Percentiles rank a stretch among this genome's conserved stretches.
Evolutionary conservation across 805 yeast genomes (phyloP).

Genomic region (Kodamaea kaohsiungensis): DNA sequence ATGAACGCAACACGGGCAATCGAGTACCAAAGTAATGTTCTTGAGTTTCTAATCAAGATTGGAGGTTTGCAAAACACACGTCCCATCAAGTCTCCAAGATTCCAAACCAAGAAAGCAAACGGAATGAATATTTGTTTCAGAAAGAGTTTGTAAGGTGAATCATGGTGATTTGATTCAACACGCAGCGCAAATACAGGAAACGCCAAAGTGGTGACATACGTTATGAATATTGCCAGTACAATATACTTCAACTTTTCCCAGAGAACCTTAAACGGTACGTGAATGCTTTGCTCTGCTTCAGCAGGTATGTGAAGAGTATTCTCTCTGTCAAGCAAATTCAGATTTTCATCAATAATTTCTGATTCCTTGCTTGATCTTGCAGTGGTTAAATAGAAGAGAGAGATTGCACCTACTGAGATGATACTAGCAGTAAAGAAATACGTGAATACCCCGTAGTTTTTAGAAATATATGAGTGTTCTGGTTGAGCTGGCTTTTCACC

Average conservation of each 20-base stretch:
- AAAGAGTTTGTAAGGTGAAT: constrained; percentile 39
- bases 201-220: constrained; percentile 72
- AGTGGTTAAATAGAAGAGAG: constrained; percentile 33
- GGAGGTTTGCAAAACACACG: constrained; percentile 54
- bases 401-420: constrained; percentile 43
- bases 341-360: neutral
- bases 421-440: constrained; percentile 55
- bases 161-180: constrained; percentile 48
- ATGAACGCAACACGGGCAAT: constrained; percentile 56
- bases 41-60: constrained; percentile 42
- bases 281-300: constrained; percentile 12
- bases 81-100: constrained; percentile 82
- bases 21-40: constrained; percentile 53
- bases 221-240: constrained; percentile 67
- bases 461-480: constrained; percentile 22
- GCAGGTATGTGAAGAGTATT: no score
- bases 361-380: neutral
- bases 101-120: constrained; percentile 81
- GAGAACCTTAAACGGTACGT: constrained; percentile 60
- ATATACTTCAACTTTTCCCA: constrained; percentile 65
- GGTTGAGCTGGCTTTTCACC: constrained; percentile 28
- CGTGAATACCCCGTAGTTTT: constrained; percentile 39
- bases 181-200: constrained; percentile 90
- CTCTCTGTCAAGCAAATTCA: neutral
- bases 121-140: constrained; percentile 63